Conservation (phyloP, 73 alveolate species). For the Uronychia setigera region DNA sequence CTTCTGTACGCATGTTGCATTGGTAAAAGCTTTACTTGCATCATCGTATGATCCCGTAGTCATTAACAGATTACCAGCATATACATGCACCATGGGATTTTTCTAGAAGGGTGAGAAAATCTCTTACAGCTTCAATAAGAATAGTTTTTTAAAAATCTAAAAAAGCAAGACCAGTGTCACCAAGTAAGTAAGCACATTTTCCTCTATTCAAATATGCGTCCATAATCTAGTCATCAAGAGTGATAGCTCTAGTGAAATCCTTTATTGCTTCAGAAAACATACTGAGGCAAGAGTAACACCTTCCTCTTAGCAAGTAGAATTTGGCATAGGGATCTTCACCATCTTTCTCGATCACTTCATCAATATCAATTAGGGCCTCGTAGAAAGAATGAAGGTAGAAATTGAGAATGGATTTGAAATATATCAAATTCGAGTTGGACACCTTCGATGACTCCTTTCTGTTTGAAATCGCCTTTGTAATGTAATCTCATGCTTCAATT, state of each 20-base stretch:
- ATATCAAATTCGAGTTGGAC: neutral
- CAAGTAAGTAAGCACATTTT: constrained; percentile 21
- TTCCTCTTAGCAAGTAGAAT: constrained; percentile 15
- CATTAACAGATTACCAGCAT: constrained; percentile 52
- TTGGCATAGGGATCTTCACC: constrained; percentile 22
- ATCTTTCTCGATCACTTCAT: neutral
- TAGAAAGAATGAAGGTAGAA: neutral
- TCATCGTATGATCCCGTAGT: constrained; percentile 59
- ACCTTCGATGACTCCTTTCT: neutral
- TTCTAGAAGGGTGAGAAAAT: constrained; percentile 7
- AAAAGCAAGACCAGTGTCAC: constrained; percentile 26
- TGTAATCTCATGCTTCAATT: constrained; percentile 48
- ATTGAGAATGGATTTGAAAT: neutral
- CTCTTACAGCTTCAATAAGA: constrained; percentile 9
- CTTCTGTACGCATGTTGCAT: constrained; percentile 42
- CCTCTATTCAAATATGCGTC: constrained; percentile 35
- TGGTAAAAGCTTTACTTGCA: constrained; percentile 53
- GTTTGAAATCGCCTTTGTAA: constrained; percentile 10
- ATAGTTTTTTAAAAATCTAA: constrained; percentile 18
- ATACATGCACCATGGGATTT: constrained; percentile 53
- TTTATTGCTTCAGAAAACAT: constrained; percentile 14
- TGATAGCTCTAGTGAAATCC: constrained; percentile 18
- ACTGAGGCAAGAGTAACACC: constrained; percentile 17
- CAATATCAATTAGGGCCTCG: constrained; percentile 2
- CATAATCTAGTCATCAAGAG: constrained; percentile 9